These are phyloP conservation scores for Rhodotorula toruloides DNA, from an alignment of 768 basidiomycete genomes.

Conservation along the genomic window DNA sequence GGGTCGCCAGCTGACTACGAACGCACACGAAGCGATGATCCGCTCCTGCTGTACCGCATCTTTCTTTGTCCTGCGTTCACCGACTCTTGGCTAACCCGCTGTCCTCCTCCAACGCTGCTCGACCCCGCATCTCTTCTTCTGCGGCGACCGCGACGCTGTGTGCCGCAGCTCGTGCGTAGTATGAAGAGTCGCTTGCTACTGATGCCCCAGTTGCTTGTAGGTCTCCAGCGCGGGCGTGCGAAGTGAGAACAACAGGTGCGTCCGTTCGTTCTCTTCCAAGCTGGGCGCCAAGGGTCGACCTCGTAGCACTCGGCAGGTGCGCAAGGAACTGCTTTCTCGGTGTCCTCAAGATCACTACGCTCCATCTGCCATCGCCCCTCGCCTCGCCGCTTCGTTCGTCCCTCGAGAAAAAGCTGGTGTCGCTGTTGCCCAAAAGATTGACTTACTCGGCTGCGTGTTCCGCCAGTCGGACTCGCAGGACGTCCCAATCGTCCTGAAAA, in stretches of 20 bases:
- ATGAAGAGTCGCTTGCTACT: slow-evolving; percentile 92
- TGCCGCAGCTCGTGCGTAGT: slow-evolving; percentile 87
- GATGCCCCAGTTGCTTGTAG: slow-evolving; percentile 96
- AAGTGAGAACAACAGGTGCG: slow-evolving; percentile 91
- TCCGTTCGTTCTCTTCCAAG: neutral
- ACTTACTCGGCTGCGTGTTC: slow-evolving; percentile 82
- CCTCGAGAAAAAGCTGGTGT: slow-evolving; percentile 32
- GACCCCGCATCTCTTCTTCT: slow-evolving; percentile 83
- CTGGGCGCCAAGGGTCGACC: neutral
- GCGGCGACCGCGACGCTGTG: slow-evolving; percentile 95
- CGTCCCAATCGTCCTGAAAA: slow-evolving; percentile 88
- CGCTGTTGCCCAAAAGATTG: slow-evolving; percentile 72
- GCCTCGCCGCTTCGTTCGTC: slow-evolving; percentile 51
- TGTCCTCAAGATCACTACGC: slow-evolving; percentile 91
- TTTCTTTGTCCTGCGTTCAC: slow-evolving; percentile 64
- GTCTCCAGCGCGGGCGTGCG: slow-evolving; percentile 97
- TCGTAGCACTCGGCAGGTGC: slow-evolving; percentile 57
- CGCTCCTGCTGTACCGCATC: slow-evolving; percentile 47
- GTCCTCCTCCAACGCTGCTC: slow-evolving; percentile 76
- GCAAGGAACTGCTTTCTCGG: slow-evolving; percentile 94
- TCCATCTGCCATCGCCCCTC: slow-evolving; percentile 77
- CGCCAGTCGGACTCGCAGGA: slow-evolving; percentile 93
- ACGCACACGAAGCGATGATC: slow-evolving; percentile 41
- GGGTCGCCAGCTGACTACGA: neutral
- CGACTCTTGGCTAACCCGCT: slow-evolving; percentile 57